Percentiles rank a stretch among this genome's conserved stretches.
These are phyloP conservation scores for Immersiporthe knoxdaviesiana DNA, from an alignment of 2,329 filamentous ascomycete species.

Conservation along the genomic window DNA sequence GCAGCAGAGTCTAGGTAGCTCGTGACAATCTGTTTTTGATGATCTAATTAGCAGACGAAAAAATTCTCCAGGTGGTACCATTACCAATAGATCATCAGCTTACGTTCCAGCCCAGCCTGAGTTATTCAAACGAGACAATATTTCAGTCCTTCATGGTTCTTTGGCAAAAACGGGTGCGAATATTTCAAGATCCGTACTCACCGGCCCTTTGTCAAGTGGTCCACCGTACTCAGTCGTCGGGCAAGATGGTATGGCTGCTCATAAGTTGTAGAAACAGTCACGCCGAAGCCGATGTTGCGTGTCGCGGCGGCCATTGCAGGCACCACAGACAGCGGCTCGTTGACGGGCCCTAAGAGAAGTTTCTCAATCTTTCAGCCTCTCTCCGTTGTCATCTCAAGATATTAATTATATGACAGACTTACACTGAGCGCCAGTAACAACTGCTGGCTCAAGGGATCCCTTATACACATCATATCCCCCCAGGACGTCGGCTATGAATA, in stretches of 20 bases:
- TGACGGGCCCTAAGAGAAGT: slow-evolving; percentile 58
- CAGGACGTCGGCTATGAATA: slow-evolving; percentile 70
- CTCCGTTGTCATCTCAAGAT: background rate
- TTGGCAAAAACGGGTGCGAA: background rate
- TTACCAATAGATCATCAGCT: slow-evolving; percentile 25
- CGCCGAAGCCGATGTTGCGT: slow-evolving; percentile 68
- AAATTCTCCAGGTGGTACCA: background rate
- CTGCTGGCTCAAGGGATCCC: slow-evolving; percentile 59
- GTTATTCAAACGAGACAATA: too few species aligned
- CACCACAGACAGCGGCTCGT: slow-evolving; percentile 65
- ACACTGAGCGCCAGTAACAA: slow-evolving; percentile 67
- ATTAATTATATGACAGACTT: too few species aligned
- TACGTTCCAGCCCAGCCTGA: slow-evolving; percentile 52
- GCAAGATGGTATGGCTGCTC: slow-evolving; percentile 71
- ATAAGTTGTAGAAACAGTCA: slow-evolving; percentile 70
- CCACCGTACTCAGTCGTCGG: slow-evolving; percentile 65
- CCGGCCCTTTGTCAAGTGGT: slow-evolving; percentile 68
- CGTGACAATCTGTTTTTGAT: slow-evolving; percentile 57
- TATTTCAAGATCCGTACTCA: background rate
- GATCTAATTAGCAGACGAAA: background rate
- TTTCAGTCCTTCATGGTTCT: background rate
- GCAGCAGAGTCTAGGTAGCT: slow-evolving; percentile 70
- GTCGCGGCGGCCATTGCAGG: slow-evolving; percentile 71
- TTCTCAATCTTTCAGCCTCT: background rate
- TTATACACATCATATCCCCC: slow-evolving; percentile 71